These are phyloP conservation scores for Mycena metata DNA, from an alignment of 768 basidiomycete genomes.

Conservation along the genomic window DNA sequence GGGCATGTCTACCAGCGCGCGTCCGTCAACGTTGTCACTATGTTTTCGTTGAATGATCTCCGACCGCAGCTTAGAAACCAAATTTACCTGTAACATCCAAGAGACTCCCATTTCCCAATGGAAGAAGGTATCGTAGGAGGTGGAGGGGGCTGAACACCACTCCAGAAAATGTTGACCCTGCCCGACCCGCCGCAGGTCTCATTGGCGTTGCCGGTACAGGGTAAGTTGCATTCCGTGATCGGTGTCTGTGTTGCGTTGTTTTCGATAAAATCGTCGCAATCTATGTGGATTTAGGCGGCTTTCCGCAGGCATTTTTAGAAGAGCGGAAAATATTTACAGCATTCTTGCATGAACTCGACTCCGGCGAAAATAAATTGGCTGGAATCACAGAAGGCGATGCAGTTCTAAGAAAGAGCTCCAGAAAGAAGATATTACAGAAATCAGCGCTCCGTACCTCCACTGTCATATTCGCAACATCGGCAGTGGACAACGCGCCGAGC, in stretches of 20 bases:
- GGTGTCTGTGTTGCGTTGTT: slow-evolving; percentile 61
- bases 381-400: slow-evolving; percentile 62
- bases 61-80: slow-evolving; percentile 37
- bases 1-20: slow-evolving; percentile 52
- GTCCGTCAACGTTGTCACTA: slow-evolving; percentile 61
- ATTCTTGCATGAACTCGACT: slow-evolving; percentile 68
- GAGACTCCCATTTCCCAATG: slow-evolving; percentile 74
- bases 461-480: slow-evolving; percentile 70
- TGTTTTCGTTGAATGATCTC: slow-evolving; percentile 36
- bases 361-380: slow-evolving; percentile 75
- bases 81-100: slow-evolving; percentile 81
- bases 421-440: too few relatives aligned
- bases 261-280: slow-evolving; percentile 71
- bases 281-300: slow-evolving; percentile 50
- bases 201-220: slow-evolving; percentile 79
- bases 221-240: slow-evolving; percentile 68
- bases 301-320: slow-evolving; percentile 8
- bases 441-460: slow-evolving; percentile 50
- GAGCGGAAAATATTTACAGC: slow-evolving; percentile 60
- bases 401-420: slow-evolving; percentile 39
- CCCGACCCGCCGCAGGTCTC: slow-evolving; percentile 73
- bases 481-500: slow-evolving; percentile 61
- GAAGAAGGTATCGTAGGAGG: slow-evolving; percentile 65
- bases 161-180: slow-evolving; percentile 76
- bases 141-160: slow-evolving; percentile 67